These are phyloP conservation scores for Paramecium biaurelia DNA, from an alignment of 73 alveolate genomes.

Conservation along the genomic window DNA sequence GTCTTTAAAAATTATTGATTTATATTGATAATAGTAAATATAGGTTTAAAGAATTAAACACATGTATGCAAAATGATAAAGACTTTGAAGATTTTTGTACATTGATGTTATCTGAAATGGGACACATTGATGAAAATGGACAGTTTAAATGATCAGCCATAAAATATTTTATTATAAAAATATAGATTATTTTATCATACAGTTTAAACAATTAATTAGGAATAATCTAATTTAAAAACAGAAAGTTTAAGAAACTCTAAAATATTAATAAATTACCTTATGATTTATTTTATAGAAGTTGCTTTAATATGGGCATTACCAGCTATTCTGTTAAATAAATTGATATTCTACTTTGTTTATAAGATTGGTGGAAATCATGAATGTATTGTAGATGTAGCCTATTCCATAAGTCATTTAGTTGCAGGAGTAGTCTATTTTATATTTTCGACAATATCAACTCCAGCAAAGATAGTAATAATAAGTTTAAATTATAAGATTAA, in stretches of 20 bases:
- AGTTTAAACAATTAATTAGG: not conserved
- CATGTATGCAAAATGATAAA: not conserved
- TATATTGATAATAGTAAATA: conserved; percentile 8
- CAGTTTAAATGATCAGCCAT: not conserved
- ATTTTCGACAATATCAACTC: not conserved
- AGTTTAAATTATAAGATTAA: not conserved
- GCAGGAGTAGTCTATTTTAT: conserved; percentile 7
- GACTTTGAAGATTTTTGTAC: not conserved
- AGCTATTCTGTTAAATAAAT: not conserved
- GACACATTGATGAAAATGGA: not conserved
- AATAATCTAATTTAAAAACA: not conserved
- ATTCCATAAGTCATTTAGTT: conserved; percentile 21
- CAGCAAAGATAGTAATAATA: not conserved
- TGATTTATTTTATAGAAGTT: not conserved
- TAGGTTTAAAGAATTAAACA: conserved; percentile 14
- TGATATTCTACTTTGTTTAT: not conserved
- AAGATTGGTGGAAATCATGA: conserved; percentile 11
- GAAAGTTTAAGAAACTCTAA: not conserved
- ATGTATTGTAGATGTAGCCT: conserved; percentile 43
- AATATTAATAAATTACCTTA: not conserved
- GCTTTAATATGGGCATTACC: conserved; percentile 3
- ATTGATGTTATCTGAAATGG: not conserved
- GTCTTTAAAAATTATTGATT: not conserved
- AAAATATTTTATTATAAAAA: not conserved
- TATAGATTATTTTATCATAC: not conserved